phyloP scores from a whole-genome alignment of 2,329 filamentous ascomycete species.

The Paecilomyces fulvus region DNA sequence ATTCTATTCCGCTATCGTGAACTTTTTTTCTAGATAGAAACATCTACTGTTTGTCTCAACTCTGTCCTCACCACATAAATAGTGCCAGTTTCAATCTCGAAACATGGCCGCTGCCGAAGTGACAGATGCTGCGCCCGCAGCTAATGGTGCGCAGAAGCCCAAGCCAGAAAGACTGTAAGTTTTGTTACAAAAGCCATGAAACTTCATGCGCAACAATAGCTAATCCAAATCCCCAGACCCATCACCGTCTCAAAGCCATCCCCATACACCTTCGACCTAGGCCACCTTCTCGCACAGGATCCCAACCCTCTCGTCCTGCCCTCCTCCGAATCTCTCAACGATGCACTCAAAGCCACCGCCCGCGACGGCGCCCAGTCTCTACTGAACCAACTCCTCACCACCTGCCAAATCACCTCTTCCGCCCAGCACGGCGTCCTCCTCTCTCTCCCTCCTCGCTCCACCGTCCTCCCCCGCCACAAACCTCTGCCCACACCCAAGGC shows the following conservation, averaged over 20 bases:
- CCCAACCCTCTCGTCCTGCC: constrained; percentile 67
- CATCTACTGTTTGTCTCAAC: neutral
- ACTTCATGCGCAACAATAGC: constrained; percentile 3
- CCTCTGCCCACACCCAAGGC: constrained; percentile 72
- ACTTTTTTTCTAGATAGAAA: constrained; percentile 20
- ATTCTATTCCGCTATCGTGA: constrained; percentile 11
- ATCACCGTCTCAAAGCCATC: constrained; percentile 71
- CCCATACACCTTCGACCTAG: constrained; percentile 86
- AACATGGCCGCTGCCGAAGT: constrained; percentile 23
- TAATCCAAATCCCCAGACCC: constrained; percentile 29
- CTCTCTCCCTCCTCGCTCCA: constrained; percentile 61
- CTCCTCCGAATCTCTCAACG: constrained; percentile 47
- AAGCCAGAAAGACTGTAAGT: constrained; percentile 36
- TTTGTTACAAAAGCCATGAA: constrained; percentile 1
- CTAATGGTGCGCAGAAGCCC: constrained; percentile 12
- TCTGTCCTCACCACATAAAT: neutral
- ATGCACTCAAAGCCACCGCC: constrained; percentile 61
- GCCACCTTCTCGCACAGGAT: constrained; percentile 77
- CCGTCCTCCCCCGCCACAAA: constrained; percentile 79
- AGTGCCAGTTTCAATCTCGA: neutral
- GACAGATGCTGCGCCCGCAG: constrained; percentile 12
- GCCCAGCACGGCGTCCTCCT: constrained; percentile 63
- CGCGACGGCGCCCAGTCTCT: constrained; percentile 87
- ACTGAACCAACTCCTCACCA: constrained; percentile 88
- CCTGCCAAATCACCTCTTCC: constrained; percentile 67